Evolutionary conservation across 2,329 filamentous ascomycete genomes (phyloP).

Genomic region (Fusarium vanettenii): DNA sequence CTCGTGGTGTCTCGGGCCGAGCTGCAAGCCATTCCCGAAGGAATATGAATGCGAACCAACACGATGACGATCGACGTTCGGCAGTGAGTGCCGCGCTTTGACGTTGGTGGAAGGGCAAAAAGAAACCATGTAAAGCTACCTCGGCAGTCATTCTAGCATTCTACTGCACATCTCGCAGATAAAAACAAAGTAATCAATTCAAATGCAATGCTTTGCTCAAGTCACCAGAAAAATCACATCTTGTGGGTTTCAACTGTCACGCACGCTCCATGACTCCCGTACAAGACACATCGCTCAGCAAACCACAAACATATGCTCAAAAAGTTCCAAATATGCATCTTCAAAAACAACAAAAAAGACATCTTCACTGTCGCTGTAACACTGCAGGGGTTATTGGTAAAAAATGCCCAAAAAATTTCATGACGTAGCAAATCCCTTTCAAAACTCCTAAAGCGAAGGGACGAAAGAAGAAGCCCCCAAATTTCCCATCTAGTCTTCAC

Average conservation of each 20-base stretch:
- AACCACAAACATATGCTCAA: not conserved
- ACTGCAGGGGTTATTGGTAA: not conserved
- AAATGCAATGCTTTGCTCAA: not conserved
- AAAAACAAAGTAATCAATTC: not conserved
- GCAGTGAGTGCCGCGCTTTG: not conserved
- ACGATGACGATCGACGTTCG: not conserved
- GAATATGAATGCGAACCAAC: not conserved
- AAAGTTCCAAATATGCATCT: not conserved
- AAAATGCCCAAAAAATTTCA: not conserved
- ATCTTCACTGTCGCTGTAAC: not conserved
- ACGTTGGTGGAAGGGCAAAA: not conserved
- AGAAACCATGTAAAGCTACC: not conserved
- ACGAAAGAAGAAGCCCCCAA: not conserved
- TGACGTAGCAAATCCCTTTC: not conserved
- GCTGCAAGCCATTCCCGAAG: not conserved
- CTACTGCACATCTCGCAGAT: not conserved
- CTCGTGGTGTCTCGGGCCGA: not conserved
- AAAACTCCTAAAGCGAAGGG: not conserved
- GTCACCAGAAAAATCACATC: not conserved
- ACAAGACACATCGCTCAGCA: not conserved
- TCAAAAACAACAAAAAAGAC: not conserved
- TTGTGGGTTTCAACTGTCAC: not conserved
- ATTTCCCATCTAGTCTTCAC: not conserved
- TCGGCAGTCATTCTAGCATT: not conserved
- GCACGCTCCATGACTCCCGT: not conserved